These are phyloP conservation scores for Geotrichum fermentans DNA, from an alignment of 1,139 yeast genomes.

Conservation along the genomic window DNA sequence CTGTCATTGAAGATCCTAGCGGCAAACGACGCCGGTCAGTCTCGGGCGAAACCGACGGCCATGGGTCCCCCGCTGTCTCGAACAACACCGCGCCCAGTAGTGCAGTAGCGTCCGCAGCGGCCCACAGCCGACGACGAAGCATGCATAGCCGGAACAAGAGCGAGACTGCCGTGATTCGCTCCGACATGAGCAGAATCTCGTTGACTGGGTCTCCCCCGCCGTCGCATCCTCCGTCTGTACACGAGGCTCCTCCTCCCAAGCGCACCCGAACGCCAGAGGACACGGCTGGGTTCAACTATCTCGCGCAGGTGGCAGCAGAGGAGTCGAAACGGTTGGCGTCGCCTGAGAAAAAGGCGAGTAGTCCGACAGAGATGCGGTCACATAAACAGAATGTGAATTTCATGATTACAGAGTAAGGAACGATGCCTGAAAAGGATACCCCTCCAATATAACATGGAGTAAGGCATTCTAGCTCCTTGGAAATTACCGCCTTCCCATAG, in stretches of 20 bases:
- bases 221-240: background rate
- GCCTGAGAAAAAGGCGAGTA: background rate
- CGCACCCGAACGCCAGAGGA: background rate
- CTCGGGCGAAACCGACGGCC: background rate
- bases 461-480: background rate
- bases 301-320: slow-evolving; percentile 4
- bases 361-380: slow-evolving; percentile 2
- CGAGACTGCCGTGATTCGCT: slow-evolving; percentile 16
- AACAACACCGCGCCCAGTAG: slow-evolving; percentile 7
- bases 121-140: slow-evolving; percentile 8
- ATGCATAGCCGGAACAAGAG: slow-evolving; percentile 19
- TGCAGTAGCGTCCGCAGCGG: slow-evolving; percentile 1
- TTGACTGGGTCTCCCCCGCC: background rate
- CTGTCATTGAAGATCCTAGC: background rate
- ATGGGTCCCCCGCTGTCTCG: background rate
- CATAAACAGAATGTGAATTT: slow-evolving; percentile 9
- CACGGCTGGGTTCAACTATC: slow-evolving; percentile 2
- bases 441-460: too few relatives aligned
- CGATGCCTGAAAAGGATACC: too few relatives aligned
- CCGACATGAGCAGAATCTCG: slow-evolving; percentile 9
- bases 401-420: slow-evolving; percentile 2
- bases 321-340: slow-evolving; percentile 3
- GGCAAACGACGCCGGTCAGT: slow-evolving; percentile 16
- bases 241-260: background rate
- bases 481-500: too few relatives aligned